Evolutionary conservation across 2,329 filamentous ascomycete genomes (phyloP).

Genomic region (Botrytis hyacinthi): DNA sequence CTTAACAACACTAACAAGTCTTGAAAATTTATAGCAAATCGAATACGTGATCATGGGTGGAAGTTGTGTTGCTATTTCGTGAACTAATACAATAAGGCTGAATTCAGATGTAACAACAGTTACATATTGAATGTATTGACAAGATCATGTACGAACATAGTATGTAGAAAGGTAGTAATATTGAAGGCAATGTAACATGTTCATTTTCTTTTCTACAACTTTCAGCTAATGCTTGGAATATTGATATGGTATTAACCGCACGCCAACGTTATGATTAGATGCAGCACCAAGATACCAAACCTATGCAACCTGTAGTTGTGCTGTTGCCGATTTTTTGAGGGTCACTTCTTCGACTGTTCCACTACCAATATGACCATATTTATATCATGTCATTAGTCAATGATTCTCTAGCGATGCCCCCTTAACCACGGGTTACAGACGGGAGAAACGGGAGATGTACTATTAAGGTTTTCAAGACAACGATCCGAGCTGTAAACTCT

Average conservation of each 20-base stretch:
- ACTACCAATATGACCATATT: background rate
- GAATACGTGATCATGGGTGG: background rate
- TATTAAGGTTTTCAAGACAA: background rate
- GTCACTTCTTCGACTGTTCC: background rate
- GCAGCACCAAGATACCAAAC: background rate
- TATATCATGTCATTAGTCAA: background rate
- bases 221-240: background rate
- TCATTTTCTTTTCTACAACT: background rate
- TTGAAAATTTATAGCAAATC: background rate
- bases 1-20: background rate
- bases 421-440: conserved; percentile 12
- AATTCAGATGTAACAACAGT: background rate
- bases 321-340: background rate
- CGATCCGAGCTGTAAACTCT: background rate
- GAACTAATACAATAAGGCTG: background rate
- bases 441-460: background rate
- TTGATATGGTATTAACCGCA: background rate
- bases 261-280: background rate
- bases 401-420: conserved; percentile 4
- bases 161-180: background rate
- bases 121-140: background rate
- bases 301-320: background rate
- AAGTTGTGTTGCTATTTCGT: background rate
- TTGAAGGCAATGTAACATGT: background rate
- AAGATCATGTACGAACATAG: background rate